phyloP scores from a whole-genome alignment of 495 filamentous ascomycete species.

The Beverwykella pulmonaria region DNA sequence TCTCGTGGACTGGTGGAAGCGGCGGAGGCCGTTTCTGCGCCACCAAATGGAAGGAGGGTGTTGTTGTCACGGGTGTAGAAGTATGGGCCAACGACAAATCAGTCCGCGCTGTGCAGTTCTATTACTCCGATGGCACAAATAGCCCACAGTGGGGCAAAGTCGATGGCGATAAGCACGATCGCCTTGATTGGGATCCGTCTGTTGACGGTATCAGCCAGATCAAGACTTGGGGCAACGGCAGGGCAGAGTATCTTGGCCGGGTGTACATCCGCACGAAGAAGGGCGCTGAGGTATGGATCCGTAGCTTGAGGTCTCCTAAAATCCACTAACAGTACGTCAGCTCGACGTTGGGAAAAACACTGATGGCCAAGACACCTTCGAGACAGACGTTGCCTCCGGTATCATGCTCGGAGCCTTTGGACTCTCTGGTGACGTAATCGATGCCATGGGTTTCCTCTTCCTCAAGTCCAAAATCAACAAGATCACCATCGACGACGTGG shows the following conservation, averaged over 20 bases:
- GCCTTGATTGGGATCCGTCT: constrained; percentile 24
- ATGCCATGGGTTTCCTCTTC: constrained; percentile 18
- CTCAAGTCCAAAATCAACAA: constrained; percentile 17
- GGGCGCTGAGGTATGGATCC: constrained; percentile 19
- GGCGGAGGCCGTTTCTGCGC: constrained; percentile 19
- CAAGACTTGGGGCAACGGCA: constrained; percentile 25
- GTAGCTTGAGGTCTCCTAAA: too few relatives aligned
- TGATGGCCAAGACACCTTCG: constrained; percentile 18
- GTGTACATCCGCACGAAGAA: constrained; percentile 15
- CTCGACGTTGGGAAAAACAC: constrained; percentile 32
- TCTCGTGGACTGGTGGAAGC: background rate
- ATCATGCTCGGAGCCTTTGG: constrained; percentile 28
- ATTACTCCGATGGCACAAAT: constrained; percentile 29
- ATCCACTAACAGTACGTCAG: constrained; percentile 9
- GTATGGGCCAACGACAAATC: constrained; percentile 17
- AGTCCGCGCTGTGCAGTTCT: constrained; percentile 23
- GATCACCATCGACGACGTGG: constrained; percentile 18
- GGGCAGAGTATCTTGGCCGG: constrained; percentile 15
- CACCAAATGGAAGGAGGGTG: constrained; percentile 16
- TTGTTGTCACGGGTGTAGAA: constrained; percentile 26
- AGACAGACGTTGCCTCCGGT: constrained; percentile 14
- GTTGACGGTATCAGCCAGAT: constrained; percentile 15
- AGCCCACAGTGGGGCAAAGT: constrained; percentile 13
- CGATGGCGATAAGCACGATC: constrained; percentile 16
- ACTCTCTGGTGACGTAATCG: background rate